A percentile compares a stretch with the other conserved stretches of the same genome.
phyloP scores from a whole-genome alignment of 2,329 filamentous ascomycete genomes.

The Colletotrichum godetiae region DNA sequence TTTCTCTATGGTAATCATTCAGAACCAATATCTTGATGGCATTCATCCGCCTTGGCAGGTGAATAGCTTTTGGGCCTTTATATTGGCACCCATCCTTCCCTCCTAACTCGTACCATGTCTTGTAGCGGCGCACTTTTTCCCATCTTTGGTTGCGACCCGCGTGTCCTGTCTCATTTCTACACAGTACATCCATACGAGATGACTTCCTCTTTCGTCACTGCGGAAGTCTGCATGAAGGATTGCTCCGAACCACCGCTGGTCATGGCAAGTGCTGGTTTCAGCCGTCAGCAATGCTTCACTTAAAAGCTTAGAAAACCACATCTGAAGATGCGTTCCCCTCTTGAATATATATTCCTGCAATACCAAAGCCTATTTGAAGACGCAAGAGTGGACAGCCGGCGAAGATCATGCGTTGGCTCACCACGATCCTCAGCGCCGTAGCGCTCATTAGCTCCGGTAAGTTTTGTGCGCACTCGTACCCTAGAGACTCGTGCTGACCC shows the following conservation, averaged over 20 bases:
- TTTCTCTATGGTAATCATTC: background rate
- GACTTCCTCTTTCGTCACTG: background rate
- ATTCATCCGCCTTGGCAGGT: constrained; percentile 30
- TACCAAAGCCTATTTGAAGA: background rate
- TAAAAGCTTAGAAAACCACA: background rate
- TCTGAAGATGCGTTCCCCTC: background rate
- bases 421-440: background rate
- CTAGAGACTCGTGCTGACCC: background rate
- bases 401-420: constrained; percentile 32
- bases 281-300: background rate
- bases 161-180: background rate
- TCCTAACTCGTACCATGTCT: background rate
- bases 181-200: background rate
- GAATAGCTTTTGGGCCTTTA: background rate
- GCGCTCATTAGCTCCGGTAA: constrained; percentile 33
- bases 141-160: background rate
- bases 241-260: background rate
- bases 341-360: background rate
- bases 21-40: background rate
- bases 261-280: background rate
- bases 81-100: background rate
- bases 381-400: background rate
- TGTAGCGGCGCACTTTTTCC: background rate
- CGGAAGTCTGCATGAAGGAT: background rate
- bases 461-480: background rate